Evolutionary conservation across 768 basidiomycete genomes (phyloP), one percentile per base, ranked within the genome.

Genomic region (Suillus variegatus): DNA sequence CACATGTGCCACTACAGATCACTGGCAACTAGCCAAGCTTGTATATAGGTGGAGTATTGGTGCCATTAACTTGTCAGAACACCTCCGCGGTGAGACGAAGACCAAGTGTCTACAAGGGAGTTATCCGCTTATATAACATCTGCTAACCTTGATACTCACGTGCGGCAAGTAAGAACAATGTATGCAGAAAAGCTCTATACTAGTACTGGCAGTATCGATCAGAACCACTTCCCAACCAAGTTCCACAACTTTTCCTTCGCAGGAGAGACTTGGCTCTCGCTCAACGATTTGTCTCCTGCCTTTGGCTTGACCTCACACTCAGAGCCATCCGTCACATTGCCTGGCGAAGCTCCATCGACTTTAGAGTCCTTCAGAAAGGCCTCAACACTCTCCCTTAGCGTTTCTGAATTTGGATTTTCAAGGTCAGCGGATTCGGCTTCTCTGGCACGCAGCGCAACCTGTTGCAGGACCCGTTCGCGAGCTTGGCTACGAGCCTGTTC

Each of bases 351-450:
- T 41, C 20, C 38, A 54, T 41, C 40, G 16, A n/a, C 46, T 40
- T 41, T 25, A 10, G 44, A 35, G 51, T 60, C 35, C 38, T 25
- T 55, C 54, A 72, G 40, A 9, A 68, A 52, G 46, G 65, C 61
- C 46, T 73, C 73, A 3, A 77, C 67, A 64, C 66, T 73, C 35
- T 72, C 70, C 41, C 56, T 74, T 58, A 78, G 35, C 38, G 66
- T 75, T 64, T 67, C 66, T 41, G 58, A 49, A n/a, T 10, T 40
- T 35, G 10, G 67, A 20, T 61, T 65, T 14, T 64, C 61, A 8
- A 51, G 47, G 22, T 40, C 60, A 28, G 14, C 6, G 32, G 25
- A 43, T 36, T 43, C 5, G 10, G 58, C 16, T 25, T 61, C 44
- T 18, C 41, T 60, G 22, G 61, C 25, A 62, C 43, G 54, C 25